Evolutionary conservation across 2,329 filamentous ascomycete genomes (phyloP).

Genomic region (Arthrobotrys pseudoclavata): DNA sequence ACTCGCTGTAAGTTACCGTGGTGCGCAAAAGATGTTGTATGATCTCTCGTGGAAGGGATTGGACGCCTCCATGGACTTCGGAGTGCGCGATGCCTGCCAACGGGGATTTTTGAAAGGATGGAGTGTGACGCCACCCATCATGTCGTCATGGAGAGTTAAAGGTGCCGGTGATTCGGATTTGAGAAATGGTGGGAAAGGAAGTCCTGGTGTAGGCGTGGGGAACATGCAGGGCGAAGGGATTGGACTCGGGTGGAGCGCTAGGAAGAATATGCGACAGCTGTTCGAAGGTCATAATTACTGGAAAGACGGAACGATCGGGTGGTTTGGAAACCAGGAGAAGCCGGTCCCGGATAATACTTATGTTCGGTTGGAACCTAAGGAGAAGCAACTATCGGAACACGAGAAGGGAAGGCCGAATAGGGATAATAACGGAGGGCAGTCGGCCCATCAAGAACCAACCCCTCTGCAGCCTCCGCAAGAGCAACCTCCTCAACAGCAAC

Average conservation of each 20-base stretch:
- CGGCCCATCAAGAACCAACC: neutral
- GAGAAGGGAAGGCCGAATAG: slow-evolving; percentile 43
- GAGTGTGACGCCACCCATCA: slow-evolving; percentile 54
- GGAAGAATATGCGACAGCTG: slow-evolving; percentile 29
- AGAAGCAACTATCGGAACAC: slow-evolving; percentile 31
- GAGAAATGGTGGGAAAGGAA: slow-evolving; percentile 55
- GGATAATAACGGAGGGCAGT: neutral
- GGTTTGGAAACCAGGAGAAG: slow-evolving; percentile 35
- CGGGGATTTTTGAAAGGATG: slow-evolving; percentile 52
- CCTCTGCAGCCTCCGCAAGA: slow-evolving; percentile 8
- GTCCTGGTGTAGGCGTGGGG: slow-evolving; percentile 31
- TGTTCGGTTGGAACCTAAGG: slow-evolving; percentile 12
- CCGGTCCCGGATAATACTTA: slow-evolving; percentile 45
- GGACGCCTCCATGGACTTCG: slow-evolving; percentile 55
- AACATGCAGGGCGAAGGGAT: slow-evolving; percentile 54
- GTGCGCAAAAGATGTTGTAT: slow-evolving; percentile 57
- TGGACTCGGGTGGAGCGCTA: slow-evolving; percentile 51
- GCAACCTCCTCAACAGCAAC: slow-evolving; percentile 8
- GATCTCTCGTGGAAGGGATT: slow-evolving; percentile 56
- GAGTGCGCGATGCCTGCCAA: slow-evolving; percentile 44
- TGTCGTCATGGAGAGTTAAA: slow-evolving; percentile 54
- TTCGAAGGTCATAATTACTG: slow-evolving; percentile 45
- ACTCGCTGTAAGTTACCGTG: slow-evolving; percentile 43
- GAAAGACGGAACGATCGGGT: slow-evolving; percentile 52
- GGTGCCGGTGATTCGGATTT: slow-evolving; percentile 57